Evolutionary conservation across 495 filamentous ascomycete species (phyloP), one percentile per base, ranked within the genome.

Genomic region (Hypoxylon rickii): DNA sequence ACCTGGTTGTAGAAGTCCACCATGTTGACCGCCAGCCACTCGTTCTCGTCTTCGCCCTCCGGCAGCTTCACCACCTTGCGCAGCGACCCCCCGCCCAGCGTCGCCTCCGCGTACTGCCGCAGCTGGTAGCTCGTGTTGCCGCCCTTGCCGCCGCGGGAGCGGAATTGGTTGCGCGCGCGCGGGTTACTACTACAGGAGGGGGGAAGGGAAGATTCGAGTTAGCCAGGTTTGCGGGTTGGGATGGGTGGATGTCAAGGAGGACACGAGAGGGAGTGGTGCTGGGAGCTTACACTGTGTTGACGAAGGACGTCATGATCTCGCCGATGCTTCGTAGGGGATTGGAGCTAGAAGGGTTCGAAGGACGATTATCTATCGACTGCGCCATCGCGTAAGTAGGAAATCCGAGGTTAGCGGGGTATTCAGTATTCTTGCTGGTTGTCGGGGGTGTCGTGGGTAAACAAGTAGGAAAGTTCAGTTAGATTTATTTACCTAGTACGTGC

Each of bases 1-100:
- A 97, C 94, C 72, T 98, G 94, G 76, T 97, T 98, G 84, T 97
- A 98, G 75, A 98, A 98, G 72, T 98, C 94, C 76, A 98, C 94
- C 67, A 98, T 93, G 71, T 98, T 97, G 41, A 97, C 95, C 18
- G 94, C 94, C 54, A 97, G 75, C 94, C 94, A 98, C 73, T 98
- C 94, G 71, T 94, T 95, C 71, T 92, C 75, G 74, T 97, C 94
- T 67, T 98, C 94, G 37, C 95, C 94, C 69, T 98, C 95, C 11
- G 95, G 94, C 38, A 97, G 78, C 79, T 90, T 95, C 58, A 98
- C 94, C 26, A 94, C 92, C 76, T 97, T 97, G 58, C 90, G 83
- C 75, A 98, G 77, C 73, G 91, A 96, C 26, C 94, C 94, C 66
- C 90, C 95, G 19, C 94, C 94, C 12, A 98, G 78, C 33, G 94